Evolutionary conservation across 306 rosid genomes (phyloP).

Genomic region (Trifolium repens): DNA sequence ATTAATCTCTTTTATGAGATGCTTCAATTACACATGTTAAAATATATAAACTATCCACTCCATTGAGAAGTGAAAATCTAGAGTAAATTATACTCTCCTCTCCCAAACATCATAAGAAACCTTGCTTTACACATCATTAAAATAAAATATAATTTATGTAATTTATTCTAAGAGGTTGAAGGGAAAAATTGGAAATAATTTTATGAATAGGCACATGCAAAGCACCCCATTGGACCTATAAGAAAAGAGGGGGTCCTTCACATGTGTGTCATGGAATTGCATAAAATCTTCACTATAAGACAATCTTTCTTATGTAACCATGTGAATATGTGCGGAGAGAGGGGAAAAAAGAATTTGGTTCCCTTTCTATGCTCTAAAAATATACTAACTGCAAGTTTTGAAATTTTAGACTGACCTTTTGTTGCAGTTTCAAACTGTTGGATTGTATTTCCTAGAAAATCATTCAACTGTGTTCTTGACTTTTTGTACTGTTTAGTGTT

Average conservation of each 20-base stretch:
- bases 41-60: too few species aligned
- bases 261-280: constrained; percentile 66
- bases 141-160: too few species aligned
- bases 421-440: constrained; percentile 51
- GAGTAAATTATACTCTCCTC: too few species aligned
- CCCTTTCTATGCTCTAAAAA: constrained; percentile 36
- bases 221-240: constrained; percentile 72
- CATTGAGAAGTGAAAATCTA: too few species aligned
- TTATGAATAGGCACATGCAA: constrained; percentile 68
- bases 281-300: constrained; percentile 57
- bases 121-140: too few species aligned
- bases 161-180: too few species aligned
- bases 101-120: too few species aligned
- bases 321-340: constrained; percentile 65
- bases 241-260: constrained; percentile 62
- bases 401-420: constrained; percentile 49
- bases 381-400: constrained; percentile 49
- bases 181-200: background rate
- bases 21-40: too few species aligned
- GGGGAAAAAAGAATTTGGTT: constrained; percentile 42
- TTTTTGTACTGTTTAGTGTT: constrained; percentile 42
- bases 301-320: constrained; percentile 54
- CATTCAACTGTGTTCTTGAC: constrained; percentile 52
- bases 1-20: too few species aligned
- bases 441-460: constrained; percentile 54